Evolutionary conservation across 2,329 filamentous ascomycete genomes (phyloP).

Genomic region (Colletotrichum sublineola): DNA sequence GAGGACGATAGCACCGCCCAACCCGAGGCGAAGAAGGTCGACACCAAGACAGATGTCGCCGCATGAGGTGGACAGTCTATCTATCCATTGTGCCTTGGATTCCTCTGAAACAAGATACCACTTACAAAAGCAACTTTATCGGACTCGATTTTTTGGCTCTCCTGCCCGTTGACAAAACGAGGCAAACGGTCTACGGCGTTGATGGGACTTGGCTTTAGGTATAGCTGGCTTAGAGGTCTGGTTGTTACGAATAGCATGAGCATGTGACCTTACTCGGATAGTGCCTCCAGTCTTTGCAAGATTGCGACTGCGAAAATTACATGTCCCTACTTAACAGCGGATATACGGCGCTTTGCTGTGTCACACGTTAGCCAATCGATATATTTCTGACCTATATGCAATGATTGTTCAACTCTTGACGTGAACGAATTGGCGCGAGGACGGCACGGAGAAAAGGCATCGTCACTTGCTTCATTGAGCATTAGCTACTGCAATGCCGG

Average conservation of each 20-base stretch:
- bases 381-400: constrained; percentile 30
- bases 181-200: constrained; percentile 42
- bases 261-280: constrained; percentile 34
- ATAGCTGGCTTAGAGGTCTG: constrained; percentile 42
- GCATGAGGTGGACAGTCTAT: constrained; percentile 22
- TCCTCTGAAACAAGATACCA: constrained; percentile 40
- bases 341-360: constrained; percentile 13
- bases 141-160: constrained; percentile 41
- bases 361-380: constrained; percentile 35
- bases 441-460: neutral
- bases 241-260: constrained; percentile 42
- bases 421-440: neutral
- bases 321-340: constrained; percentile 12
- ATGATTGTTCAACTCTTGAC: neutral
- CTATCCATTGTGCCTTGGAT: neutral
- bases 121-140: constrained; percentile 42
- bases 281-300: constrained; percentile 24
- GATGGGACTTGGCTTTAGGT: constrained; percentile 38
- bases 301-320: constrained; percentile 26
- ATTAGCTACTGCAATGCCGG: neutral
- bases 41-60: constrained; percentile 59
- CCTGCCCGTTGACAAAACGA: constrained; percentile 26
- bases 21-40: constrained; percentile 73
- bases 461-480: neutral
- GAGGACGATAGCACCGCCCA: constrained; percentile 64